These are phyloP conservation scores for Centrapalus pauciflorus DNA, from an alignment of 129 eudicot species.

Conservation along the genomic window DNA sequence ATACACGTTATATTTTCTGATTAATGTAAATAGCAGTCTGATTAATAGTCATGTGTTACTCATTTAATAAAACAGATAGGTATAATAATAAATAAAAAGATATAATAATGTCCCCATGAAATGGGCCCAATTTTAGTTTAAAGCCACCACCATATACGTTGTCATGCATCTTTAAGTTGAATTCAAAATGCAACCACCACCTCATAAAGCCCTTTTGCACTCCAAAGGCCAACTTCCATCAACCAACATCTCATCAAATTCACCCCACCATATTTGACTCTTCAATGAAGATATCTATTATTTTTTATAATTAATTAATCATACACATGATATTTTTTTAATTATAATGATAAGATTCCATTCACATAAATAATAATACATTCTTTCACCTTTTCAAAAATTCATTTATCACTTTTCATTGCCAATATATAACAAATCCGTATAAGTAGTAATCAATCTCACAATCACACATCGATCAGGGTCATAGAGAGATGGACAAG, in stretches of 20 bases:
- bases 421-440: neutral
- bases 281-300: too few species aligned
- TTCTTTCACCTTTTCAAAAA: neutral
- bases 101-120: too few species aligned
- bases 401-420: neutral
- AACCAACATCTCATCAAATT: conserved; percentile 9
- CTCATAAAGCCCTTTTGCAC: conserved; percentile 22
- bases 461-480: neutral
- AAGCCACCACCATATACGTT: conserved; percentile 10
- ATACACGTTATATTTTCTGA: too few species aligned
- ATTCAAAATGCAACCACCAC: conserved; percentile 7
- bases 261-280: conserved; percentile 15
- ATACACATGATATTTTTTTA: too few species aligned
- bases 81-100: too few species aligned
- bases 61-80: too few species aligned
- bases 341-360: too few species aligned
- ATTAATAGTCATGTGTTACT: too few species aligned
- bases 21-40: too few species aligned
- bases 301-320: neutral
- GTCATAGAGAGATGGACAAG: conserved; percentile 39
- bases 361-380: neutral
- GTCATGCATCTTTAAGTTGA: conserved; percentile 15
- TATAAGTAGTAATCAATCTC: neutral
- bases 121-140: conserved; percentile 6
- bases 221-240: conserved; percentile 16